phyloP scores from a whole-genome alignment of 139 green algal genomes.

The Coelastrella sp. region DNA sequence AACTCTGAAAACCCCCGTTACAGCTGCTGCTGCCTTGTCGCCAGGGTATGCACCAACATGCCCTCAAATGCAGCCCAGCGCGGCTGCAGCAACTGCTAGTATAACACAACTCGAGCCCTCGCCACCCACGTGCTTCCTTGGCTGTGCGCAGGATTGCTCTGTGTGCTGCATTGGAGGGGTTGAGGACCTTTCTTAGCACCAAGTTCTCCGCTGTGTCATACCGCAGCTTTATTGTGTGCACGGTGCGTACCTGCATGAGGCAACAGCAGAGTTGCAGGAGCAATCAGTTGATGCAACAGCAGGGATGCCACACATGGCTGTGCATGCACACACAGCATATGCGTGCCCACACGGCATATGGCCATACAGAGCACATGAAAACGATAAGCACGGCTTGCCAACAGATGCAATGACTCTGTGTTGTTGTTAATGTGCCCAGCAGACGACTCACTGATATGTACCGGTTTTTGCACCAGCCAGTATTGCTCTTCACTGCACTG shows the following conservation, averaged over 20 bases:
- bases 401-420: too few relatives aligned
- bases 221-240: background rate
- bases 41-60: too few relatives aligned
- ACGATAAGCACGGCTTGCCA: too few relatives aligned
- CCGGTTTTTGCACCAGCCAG: background rate
- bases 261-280: background rate
- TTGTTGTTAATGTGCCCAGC: background rate
- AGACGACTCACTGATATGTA: background rate
- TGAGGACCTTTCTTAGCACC: conserved; percentile 23
- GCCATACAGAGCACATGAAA: too few relatives aligned
- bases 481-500: background rate
- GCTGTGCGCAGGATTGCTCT: conserved; percentile 26
- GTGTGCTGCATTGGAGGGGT: conserved; percentile 10
- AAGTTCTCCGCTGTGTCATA: conserved; percentile 32
- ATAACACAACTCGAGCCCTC: too few relatives aligned
- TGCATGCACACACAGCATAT: background rate
- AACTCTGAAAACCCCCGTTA: background rate
- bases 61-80: too few relatives aligned
- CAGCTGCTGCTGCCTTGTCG: conserved; percentile 19
- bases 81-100: background rate
- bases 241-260: background rate
- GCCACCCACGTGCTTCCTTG: background rate
- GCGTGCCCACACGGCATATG: too few relatives aligned
- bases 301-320: too few relatives aligned
- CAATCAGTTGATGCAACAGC: background rate